Base-by-base conservation (phyloP, 164 flowering plant genomes). In the Kalanchoe fedtschenkoi region DNA sequence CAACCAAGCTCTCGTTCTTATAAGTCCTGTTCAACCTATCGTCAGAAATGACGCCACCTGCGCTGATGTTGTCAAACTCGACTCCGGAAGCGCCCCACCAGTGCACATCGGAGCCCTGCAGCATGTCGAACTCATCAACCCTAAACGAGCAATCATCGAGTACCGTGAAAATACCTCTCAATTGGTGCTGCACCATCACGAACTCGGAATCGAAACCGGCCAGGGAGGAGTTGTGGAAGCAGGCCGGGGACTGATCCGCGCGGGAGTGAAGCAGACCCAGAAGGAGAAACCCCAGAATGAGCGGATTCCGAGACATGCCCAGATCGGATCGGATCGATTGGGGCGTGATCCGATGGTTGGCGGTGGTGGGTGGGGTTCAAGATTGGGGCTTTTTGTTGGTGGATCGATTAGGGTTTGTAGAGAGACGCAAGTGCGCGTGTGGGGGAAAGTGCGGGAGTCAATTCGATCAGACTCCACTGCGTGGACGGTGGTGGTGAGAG, bases 71-170 rank as follows among this genome's bases (percentile, higher is more conserved):
- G 28, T 39, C 76, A 42, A 90, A 84, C 70, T 78, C 76, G 35
- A 65, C 73, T 0, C 78, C 85, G 2, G 39, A 0, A 0, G 99
- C 83, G 13, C 92, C 97, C 99, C 99, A 88, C 91, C 90, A 93
- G 33, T 62, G 75, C 32, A 91, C 96, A 64, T 87, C 87, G 8
- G 83, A 69, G 9, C 98, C 98, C 17, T 76, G 44, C 3, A 91
- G 73, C 98, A 91, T 91, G 65, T 91, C 95, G 51, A 91, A 91
- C 32, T 77, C 74, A 46, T 80, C 74, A 61, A 91, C 88, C 72
- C 69, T 63, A 73, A 91, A 91, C 0, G 98, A 87, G 63, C 98
- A 91, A 43, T 78, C 87, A 65, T 87, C 87, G 28, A 85, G 10
- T 0, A 91, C 15, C 4, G 62, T 70, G 55, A 91, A 34, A 6